Evolutionary conservation across 1,284 basidiomycete species (phyloP).

Genomic region (Taiwanofungus camphoratus): DNA sequence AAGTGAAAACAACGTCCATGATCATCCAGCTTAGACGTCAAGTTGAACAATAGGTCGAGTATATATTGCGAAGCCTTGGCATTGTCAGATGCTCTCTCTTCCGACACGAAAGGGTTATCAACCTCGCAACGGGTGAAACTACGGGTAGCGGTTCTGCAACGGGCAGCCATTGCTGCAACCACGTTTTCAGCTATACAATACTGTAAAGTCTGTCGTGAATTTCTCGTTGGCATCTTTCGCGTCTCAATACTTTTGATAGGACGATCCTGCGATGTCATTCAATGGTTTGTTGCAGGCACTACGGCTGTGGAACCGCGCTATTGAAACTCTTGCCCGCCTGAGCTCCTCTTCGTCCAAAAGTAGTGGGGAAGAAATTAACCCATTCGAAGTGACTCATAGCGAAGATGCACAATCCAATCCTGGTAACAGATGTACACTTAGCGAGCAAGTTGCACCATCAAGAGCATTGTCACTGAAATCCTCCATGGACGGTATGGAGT

Average conservation of each 20-base stretch:
- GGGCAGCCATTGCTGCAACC: constrained; percentile 65
- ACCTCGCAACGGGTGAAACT: constrained; percentile 53
- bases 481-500: constrained; percentile 58
- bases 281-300: constrained; percentile 65
- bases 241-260: constrained; percentile 37
- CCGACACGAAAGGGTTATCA: constrained; percentile 43
- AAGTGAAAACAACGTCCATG: constrained; percentile 17
- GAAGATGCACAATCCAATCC: constrained; percentile 12
- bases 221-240: background rate
- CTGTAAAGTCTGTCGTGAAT: constrained; percentile 43
- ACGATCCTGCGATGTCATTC: constrained; percentile 57
- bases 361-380: constrained; percentile 41
- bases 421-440: constrained; percentile 4
- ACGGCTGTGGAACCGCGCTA: constrained; percentile 75
- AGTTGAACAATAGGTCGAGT: constrained; percentile 33
- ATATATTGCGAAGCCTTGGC: constrained; percentile 55
- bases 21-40: background rate
- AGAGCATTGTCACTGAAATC: constrained; percentile 23
- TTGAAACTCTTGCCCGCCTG: constrained; percentile 65
- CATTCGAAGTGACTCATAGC: constrained; percentile 46
- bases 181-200: constrained; percentile 66
- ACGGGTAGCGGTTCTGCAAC: constrained; percentile 56
- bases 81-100: constrained; percentile 36
- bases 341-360: constrained; percentile 30
- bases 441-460: constrained; percentile 12